A percentile compares a stretch with the other conserved stretches of the same genome.
These are phyloP conservation scores for Wallacemonas collosoma DNA, from an alignment of 208 protist genomes.

Conservation along the genomic window DNA sequence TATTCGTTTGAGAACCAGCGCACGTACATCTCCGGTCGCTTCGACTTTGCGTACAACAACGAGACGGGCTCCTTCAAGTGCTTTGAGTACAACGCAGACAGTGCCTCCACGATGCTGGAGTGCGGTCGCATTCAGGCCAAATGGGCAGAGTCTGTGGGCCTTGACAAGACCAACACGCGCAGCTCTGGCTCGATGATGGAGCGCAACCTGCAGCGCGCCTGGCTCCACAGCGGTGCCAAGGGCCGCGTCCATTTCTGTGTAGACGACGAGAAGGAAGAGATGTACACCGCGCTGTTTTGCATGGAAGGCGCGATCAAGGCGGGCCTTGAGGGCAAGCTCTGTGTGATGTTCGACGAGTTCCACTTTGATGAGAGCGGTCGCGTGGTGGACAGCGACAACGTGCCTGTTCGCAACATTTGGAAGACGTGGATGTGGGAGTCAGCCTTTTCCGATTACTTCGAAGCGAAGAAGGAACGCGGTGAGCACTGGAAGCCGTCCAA, in stretches of 20 bases:
- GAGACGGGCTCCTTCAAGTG: constrained; percentile 76
- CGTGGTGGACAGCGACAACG: constrained; percentile 74
- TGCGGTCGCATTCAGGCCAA: constrained; percentile 88
- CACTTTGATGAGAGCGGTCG: constrained; percentile 72
- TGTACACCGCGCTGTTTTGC: constrained; percentile 86
- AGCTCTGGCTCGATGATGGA: constrained; percentile 66
- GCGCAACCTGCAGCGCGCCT: constrained; percentile 60
- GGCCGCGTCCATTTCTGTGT: constrained; percentile 89
- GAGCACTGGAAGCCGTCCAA: constrained; percentile 63
- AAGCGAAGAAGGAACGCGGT: constrained; percentile 62
- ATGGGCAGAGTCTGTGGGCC: constrained; percentile 78
- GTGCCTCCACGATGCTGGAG: constrained; percentile 87
- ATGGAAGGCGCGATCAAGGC: constrained; percentile 70
- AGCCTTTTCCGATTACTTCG: constrained; percentile 75
- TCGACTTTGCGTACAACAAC: constrained; percentile 90
- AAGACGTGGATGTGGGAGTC: constrained; percentile 94
- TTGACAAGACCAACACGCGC: constrained; percentile 55
- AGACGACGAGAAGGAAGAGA: constrained; percentile 86
- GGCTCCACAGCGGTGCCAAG: constrained; percentile 55
- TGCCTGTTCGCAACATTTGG: constrained; percentile 81
- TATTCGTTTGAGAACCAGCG: constrained; percentile 77
- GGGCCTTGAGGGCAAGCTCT: constrained; percentile 81
- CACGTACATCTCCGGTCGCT: constrained; percentile 80
- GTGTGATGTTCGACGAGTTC: constrained; percentile 91
- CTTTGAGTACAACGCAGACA: constrained; percentile 94